Conservation (phyloP, 2,329 filamentous ascomycete species). For the Calonectria pseudoturangicola region DNA sequence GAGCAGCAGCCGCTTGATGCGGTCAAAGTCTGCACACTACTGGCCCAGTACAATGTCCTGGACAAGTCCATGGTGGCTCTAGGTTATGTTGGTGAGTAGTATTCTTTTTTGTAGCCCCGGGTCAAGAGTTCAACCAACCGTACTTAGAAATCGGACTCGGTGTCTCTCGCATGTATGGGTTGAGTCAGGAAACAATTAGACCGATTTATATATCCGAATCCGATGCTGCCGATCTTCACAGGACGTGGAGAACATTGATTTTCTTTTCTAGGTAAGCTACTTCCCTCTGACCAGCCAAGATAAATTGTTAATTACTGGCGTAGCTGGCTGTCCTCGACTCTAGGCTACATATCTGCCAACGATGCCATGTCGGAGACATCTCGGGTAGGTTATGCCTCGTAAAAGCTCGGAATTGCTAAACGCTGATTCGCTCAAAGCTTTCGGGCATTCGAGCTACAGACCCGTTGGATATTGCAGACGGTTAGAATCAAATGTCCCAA, state of each 20-base stretch:
- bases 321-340: conserved; percentile 20
- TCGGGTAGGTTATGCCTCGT: background rate
- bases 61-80: conserved; percentile 2
- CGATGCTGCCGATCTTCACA: background rate
- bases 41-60: conserved; percentile 20
- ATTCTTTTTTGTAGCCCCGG: background rate
- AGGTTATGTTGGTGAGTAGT: background rate
- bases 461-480: background rate
- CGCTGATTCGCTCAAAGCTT: background rate
- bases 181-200: background rate
- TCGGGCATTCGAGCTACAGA: background rate
- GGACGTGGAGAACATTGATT: conserved; percentile 36
- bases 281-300: background rate
- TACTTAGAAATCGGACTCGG: background rate
- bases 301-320: background rate
- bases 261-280: conserved; percentile 30
- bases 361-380: background rate
- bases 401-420: background rate
- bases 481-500: background rate
- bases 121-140: background rate
- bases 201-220: background rate
- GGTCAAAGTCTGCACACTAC: conserved; percentile 4
- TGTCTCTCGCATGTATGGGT: background rate
- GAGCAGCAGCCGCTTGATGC: conserved; percentile 12
- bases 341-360: background rate